Evolutionary conservation across 78 protist species (phyloP), one percentile per base, ranked within the genome.

Genomic region (Cavenderia fasciculata): DNA sequence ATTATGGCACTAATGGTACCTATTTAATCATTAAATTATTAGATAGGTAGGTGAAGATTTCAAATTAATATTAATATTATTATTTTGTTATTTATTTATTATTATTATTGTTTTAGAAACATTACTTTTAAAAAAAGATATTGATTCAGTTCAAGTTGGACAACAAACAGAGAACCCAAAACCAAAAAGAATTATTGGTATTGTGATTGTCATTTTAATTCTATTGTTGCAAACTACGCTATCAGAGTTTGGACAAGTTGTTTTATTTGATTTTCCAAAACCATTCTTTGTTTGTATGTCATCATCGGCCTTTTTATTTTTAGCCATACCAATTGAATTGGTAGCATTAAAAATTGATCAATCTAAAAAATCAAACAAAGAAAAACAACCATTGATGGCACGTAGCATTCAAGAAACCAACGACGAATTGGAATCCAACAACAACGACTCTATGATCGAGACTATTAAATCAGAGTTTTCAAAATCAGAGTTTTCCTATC

Each of bases 261-360:
- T 63, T 63, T n/a, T 63, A 16, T 63, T 47, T 21, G 47, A 34
- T 34, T 63, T 38, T 40, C 33, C 33, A n/a, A 63, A 63, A 63
- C 72, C 72, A 40, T 63, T 38, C n/a, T 31, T 36, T 5, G 51
- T 63, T 40, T 43, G 72, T 63, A 63, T 7, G 72, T 63, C 7
- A 19, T 21, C 4, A 63, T 63, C 4, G 12, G 33, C n/a, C n/a
- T 36, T n/a, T 38, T 40, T 63, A 40, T 16, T 40, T 16, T 4
- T 63, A 38, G 72, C 72, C 7, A n/a, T 63, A 19, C 72, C 72
- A 19, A 63, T 63, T 63, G 72, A 63, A n/a, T 7, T 21, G 33
- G 72, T 31, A 4, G 5, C 38, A 19, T 63, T 63, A 40, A 63
- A 40, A 18, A 33, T 43, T n/a, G 51, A 63, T 7, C 44, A 40